phyloP scores from a whole-genome alignment of 2,329 filamentous ascomycete genomes.

The Erysiphe pulchra region DNA sequence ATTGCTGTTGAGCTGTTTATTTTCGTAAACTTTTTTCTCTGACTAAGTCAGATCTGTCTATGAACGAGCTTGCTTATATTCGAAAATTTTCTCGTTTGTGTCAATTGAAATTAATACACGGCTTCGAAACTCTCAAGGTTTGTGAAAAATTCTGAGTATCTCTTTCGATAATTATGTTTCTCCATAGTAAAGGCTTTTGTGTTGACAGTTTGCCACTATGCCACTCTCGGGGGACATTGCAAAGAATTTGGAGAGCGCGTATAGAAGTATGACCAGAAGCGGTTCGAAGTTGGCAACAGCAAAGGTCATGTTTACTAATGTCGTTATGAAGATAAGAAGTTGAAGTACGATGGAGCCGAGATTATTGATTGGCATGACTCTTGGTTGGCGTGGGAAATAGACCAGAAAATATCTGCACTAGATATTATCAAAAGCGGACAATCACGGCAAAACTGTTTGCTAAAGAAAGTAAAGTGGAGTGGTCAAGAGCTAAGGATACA shows the following conservation, averaged over 20 bases:
- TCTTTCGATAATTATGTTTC: background rate
- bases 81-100: no score
- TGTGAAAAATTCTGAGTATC: background rate
- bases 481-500: no score
- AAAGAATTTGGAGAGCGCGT: constrained; percentile 23
- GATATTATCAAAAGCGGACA: background rate
- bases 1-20: no score
- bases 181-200: constrained; percentile 1
- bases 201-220: constrained; percentile 15
- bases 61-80: no score
- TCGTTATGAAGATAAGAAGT: constrained; percentile 26
- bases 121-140: no score
- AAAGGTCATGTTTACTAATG: constrained; percentile 25
- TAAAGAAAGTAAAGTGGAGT: no score
- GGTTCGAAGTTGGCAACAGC: constrained; percentile 24
- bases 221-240: constrained; percentile 21
- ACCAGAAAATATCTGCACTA: background rate
- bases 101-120: no score
- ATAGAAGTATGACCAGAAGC: constrained; percentile 20
- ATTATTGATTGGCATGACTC: constrained; percentile 23
- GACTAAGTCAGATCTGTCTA: no score
- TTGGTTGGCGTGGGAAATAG: background rate
- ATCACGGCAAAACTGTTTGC: background rate
- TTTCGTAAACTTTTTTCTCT: no score
- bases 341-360: constrained; percentile 25